Base-by-base conservation (phyloP, 2,329 filamentous ascomycete species). In the Nothomitra cinnamomea region DNA sequence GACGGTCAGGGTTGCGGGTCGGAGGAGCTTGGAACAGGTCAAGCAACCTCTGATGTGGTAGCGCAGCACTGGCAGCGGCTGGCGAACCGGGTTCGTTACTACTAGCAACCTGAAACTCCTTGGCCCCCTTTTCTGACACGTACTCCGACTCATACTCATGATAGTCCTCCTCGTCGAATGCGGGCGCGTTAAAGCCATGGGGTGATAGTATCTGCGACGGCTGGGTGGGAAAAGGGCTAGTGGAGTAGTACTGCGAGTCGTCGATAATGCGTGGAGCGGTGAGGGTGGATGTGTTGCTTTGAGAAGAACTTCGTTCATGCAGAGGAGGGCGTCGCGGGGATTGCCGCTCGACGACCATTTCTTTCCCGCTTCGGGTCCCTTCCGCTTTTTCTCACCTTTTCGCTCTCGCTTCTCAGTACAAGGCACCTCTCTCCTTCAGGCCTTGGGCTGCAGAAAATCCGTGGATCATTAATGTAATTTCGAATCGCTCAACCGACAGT, bases 181-280 rank as follows among this genome's bases (percentile, higher is more conserved):
- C 50, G n/a, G 25, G 50, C 24, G 13, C 15, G 40, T 22, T 25
- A 41, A 42, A 52, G 50, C 32, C 50, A 4, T 32, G 21, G 24
- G 66, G 64, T 50, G 63, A 61, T 54, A 69, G 60, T 55, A 68
- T 61, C 50, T 69, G 67, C 53, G 66, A 66, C 50, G 66, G 61
- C 57, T 66, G 61, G 55, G 61, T 65, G 47, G 67, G 66, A 56
- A 67, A 64, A 53, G 66, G 66, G 53, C 61, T 64, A 60, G 68
- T 69, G 50, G 62, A 61, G 60, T 69, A 68, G 56, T 64, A 59
- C 36, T 65, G 58, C 38, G 62, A 57, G 17, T 60, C 62, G 50
- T 64, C 59, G 47, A 69, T 69, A 35, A 66, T 69, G 38, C 38
- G 13, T 32, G 28, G 28, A 32, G 5, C 10, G 28, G 28, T 32